phyloP scores from a whole-genome alignment of 192 early-diverging fungal species.

The Backusella westeae region DNA sequence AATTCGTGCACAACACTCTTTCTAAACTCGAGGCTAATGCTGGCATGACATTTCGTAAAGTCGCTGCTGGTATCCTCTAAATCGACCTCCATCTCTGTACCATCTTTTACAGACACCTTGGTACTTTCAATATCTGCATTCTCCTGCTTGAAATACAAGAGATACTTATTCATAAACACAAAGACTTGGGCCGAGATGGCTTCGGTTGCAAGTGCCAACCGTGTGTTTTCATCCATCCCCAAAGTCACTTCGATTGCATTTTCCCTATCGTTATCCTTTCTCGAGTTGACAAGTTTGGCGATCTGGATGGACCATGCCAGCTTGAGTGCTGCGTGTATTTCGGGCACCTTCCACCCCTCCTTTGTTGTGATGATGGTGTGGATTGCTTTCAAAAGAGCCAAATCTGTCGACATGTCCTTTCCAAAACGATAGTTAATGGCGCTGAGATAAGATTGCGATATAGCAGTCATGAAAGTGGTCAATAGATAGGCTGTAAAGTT shows the following conservation, averaged over 20 bases:
- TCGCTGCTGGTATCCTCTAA: not conserved
- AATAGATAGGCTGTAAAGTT: slow-evolving; percentile 36
- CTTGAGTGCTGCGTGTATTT: slow-evolving; percentile 37
- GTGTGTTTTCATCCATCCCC: slow-evolving; percentile 37
- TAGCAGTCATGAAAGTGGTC: slow-evolving; percentile 35
- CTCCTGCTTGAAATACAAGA: slow-evolving; percentile 49
- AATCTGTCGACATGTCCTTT: slow-evolving; percentile 17
- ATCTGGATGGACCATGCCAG: slow-evolving; percentile 63
- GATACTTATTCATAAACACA: slow-evolving; percentile 62
- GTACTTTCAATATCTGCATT: not conserved
- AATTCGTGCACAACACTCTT: slow-evolving; percentile 31
- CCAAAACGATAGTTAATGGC: not conserved
- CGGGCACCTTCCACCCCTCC: slow-evolving; percentile 39
- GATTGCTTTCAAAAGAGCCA: slow-evolving; percentile 22
- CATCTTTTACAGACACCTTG: not conserved
- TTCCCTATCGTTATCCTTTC: not conserved
- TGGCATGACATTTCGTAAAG: slow-evolving; percentile 5
- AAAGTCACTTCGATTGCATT: slow-evolving; percentile 43
- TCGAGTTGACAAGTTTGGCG: slow-evolving; percentile 37
- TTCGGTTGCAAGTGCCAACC: slow-evolving; percentile 50
- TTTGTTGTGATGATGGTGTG: slow-evolving; percentile 19
- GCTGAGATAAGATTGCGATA: slow-evolving; percentile 17
- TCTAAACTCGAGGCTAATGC: slow-evolving; percentile 25
- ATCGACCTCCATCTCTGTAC: slow-evolving; percentile 3
- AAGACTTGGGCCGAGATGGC: slow-evolving; percentile 57